phyloP scores from a whole-genome alignment of 306 rosid species.

The Castanospermum australe region DNA sequence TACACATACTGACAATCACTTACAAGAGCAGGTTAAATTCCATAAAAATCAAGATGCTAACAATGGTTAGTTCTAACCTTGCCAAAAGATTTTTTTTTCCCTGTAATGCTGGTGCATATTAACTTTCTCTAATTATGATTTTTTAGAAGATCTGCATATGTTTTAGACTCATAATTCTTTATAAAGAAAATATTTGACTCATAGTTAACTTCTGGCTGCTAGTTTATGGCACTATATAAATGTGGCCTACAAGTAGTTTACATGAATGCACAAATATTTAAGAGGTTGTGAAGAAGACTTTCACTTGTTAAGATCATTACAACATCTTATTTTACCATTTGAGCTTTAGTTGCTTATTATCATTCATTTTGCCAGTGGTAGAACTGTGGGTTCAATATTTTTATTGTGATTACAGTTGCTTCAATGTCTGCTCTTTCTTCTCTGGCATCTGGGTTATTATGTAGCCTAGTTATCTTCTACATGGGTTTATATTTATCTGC shows the following conservation, averaged over 20 bases:
- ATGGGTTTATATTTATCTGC: background rate
- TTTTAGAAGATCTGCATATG: background rate
- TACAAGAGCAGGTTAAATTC: conserved; percentile 43
- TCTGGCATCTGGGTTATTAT: background rate
- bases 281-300: background rate
- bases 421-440: background rate
- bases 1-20: conserved; percentile 39
- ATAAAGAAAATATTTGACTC: background rate
- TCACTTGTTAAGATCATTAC: background rate
- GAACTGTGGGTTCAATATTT: background rate
- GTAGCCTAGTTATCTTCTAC: background rate
- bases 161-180: background rate
- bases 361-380: background rate
- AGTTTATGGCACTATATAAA: conserved; percentile 14
- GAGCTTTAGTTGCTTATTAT: background rate
- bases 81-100: conserved; percentile 6
- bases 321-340: background rate
- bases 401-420: background rate
- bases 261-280: background rate
- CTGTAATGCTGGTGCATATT: background rate
- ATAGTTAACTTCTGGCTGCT: background rate
- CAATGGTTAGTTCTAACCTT: conserved; percentile 48
- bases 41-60: conserved; percentile 41
- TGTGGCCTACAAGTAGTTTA: background rate
- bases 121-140: background rate